phyloP scores from a whole-genome alignment of 768 basidiomycete genomes.

The Psilocybe subaeruginosa region DNA sequence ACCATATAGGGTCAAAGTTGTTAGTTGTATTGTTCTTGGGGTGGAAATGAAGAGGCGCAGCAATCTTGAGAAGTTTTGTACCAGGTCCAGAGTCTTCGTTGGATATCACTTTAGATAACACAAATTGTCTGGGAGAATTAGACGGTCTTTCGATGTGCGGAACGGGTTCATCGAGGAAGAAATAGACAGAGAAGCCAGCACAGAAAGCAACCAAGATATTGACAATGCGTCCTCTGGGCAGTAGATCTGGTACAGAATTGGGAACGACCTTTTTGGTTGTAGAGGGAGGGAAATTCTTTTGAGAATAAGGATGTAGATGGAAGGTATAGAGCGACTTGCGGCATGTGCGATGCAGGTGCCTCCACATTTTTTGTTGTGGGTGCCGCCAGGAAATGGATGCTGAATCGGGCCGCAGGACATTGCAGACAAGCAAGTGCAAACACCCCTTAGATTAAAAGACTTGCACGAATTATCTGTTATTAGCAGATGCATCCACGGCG shows the following conservation, averaged over 20 bases:
- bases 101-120: constrained; percentile 58
- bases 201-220: constrained; percentile 41
- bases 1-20: constrained; percentile 59
- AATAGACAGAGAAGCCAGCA: constrained; percentile 47
- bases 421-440: constrained; percentile 20
- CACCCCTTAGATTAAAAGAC: constrained; percentile 11
- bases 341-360: neutral
- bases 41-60: constrained; percentile 49
- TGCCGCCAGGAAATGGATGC: neutral
- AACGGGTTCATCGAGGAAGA: constrained; percentile 52
- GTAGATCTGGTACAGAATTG: neutral
- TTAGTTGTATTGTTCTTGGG: constrained; percentile 25
- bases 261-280: neutral
- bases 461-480: neutral
- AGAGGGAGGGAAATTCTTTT: neutral
- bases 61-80: constrained; percentile 67
- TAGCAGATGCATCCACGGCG: constrained; percentile 10
- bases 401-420: constrained; percentile 4
- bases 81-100: constrained; percentile 55
- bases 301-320: neutral
- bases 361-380: constrained; percentile 15
- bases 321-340: neutral
- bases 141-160: constrained; percentile 41
- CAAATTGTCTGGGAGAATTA: constrained; percentile 58
- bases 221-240: constrained; percentile 14